Evolutionary conservation across 1,284 basidiomycete species (phyloP), one percentile per base, ranked within the genome.

Genomic region (Ustilago vetiveriae): DNA sequence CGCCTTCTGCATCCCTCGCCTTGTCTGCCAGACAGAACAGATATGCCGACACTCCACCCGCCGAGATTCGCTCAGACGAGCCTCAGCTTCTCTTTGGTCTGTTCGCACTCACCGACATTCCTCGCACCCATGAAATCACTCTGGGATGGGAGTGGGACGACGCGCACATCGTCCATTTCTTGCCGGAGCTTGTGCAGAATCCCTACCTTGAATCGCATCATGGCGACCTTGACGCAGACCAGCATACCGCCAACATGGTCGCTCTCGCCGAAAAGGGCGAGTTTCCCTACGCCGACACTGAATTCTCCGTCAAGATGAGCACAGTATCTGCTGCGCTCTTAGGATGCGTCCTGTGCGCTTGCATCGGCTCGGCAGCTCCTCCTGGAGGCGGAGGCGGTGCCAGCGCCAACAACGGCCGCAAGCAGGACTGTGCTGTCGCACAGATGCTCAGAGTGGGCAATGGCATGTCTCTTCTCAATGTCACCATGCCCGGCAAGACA

Each of bases 121-220:
- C 87, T 58, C 87, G 88, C 32, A 86, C 90, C 45, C 92, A 95
- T 74, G 95, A 98, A 83, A 88, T 98, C 35, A 88, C 94, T 0
- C 83, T 97, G 0, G 91, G 90, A 0, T 98, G 94, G 93, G 93
- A 96, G 80, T 97, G 94, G 94, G 94, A 96, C 73, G 94, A 97
- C 75, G 88, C 88, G 6, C 91, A 93, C 78, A 88, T 91, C 0
- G 88, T 96, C 0, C 94, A 97, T 82, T 85, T 87, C 45, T 84
- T 97, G 0, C 90, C 90, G 4, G 87, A 88, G 16, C 83, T 92
- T 43, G 85, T 91, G 45, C 84, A 88, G 70, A 84, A 80, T 11
- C 78, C 81, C 8, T 58, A 51, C 33, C 57, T 63, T 38, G 52
- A 72, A 68, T 33, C 64, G 13, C 36, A 38, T 13, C 38, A 49